Evolutionary conservation across 179 eudicot genomes (phyloP).

Genomic region (Silene noctiflora): DNA sequence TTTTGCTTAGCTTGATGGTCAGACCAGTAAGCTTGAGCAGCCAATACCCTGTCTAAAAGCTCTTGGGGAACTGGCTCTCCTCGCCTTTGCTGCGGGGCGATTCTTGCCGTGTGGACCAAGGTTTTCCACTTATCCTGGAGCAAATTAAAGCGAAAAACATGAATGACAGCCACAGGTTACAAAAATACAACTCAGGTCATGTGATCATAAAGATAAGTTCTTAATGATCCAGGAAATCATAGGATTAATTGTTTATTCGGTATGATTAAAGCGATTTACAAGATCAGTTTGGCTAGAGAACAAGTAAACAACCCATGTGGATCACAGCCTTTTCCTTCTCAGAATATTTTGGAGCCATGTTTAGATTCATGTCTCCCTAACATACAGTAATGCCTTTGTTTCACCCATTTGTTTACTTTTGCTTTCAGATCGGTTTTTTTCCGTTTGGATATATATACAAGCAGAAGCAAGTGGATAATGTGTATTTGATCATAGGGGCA

Average conservation of each 20-base stretch:
- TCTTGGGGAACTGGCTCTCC: slow-evolving; percentile 97
- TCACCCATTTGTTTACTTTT: neutral
- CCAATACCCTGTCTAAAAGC: slow-evolving; percentile 74
- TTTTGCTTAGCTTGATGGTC: slow-evolving; percentile 80
- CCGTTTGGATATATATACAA: too few relatives aligned
- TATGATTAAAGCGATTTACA: neutral
- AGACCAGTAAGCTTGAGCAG: slow-evolving; percentile 87
- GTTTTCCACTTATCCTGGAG: slow-evolving; percentile 97
- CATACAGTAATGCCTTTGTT: neutral
- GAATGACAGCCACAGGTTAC: neutral
- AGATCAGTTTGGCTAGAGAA: slow-evolving; percentile 17
- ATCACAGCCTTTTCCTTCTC: slow-evolving; percentile 25
- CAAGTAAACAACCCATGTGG: slow-evolving; percentile 37
- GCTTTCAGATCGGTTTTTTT: neutral
- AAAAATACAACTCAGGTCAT: slow-evolving; percentile 36
- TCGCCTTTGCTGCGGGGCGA: slow-evolving; percentile 89
- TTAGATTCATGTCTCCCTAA: slow-evolving; percentile 36
- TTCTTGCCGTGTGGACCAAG: slow-evolving; percentile 92
- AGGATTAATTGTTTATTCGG: slow-evolving; percentile 16
- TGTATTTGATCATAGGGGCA: too few relatives aligned
- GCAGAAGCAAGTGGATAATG: too few relatives aligned
- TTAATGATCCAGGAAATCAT: slow-evolving; percentile 25
- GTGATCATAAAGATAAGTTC: slow-evolving; percentile 39
- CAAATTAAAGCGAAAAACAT: slow-evolving; percentile 10
- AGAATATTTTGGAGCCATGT: slow-evolving; percentile 29